Conservation (phyloP, 495 filamentous ascomycete genomes). For the Terfezia claveryi region DNA sequence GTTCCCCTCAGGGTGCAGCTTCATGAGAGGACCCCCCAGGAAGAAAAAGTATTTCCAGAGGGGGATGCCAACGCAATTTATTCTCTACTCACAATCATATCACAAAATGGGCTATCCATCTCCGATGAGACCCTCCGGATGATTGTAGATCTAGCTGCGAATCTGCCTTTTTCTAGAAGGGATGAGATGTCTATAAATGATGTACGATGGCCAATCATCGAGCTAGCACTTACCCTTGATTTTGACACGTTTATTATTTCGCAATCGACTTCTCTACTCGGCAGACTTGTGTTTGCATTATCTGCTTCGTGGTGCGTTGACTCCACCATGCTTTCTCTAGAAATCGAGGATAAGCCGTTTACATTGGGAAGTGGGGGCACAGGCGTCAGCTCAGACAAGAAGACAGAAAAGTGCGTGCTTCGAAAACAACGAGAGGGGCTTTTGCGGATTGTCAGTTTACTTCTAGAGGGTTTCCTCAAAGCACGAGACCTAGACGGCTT, state of each 20-base stretch:
- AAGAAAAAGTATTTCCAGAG: not conserved
- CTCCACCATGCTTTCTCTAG: not conserved
- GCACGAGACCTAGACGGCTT: conserved; percentile 14
- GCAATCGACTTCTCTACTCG: not conserved
- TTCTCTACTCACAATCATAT: conserved; percentile 7
- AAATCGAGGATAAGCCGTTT: not conserved
- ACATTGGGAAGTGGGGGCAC: too few species aligned
- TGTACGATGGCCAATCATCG: conserved; percentile 11
- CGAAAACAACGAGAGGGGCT: not conserved
- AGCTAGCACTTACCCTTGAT: conserved; percentile 8
- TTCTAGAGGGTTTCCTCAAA: conserved; percentile 13
- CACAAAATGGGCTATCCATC: conserved; percentile 7
- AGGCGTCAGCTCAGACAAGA: too few species aligned
- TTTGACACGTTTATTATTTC: conserved; percentile 15
- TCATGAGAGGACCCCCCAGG: too few species aligned
- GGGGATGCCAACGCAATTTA: conserved; percentile 6
- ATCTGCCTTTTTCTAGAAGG: not conserved
- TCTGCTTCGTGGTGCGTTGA: not conserved
- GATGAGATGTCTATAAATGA: not conserved
- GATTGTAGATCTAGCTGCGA: conserved; percentile 10
- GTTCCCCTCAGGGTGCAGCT: not conserved
- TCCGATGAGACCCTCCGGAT: conserved; percentile 6
- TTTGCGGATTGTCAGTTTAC: conserved; percentile 3
- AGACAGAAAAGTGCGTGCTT: too few species aligned
- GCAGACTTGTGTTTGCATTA: not conserved